Conservation (phyloP, 2,329 filamentous ascomycete genomes). For the Tolypocladium endophyticum region DNA sequence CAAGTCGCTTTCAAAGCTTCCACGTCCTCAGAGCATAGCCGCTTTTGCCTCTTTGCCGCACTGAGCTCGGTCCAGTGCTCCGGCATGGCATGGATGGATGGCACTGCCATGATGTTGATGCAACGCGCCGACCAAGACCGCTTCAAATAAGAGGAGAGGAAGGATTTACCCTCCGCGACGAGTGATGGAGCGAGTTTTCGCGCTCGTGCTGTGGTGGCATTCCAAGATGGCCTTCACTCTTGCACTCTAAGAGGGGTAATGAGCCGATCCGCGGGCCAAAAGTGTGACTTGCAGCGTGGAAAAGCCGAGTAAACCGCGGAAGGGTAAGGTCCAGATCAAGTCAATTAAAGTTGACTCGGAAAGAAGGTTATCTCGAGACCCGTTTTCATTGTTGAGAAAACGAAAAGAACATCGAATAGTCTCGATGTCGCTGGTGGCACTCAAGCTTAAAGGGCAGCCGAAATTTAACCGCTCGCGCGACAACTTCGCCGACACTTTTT, state of each 20-base stretch:
- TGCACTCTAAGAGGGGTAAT: not conserved
- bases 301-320: not conserved
- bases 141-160: not conserved
- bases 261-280: not conserved
- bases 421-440: not conserved
- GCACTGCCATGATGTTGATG: slow-evolving; percentile 10
- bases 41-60: slow-evolving; percentile 18
- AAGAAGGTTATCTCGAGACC: not conserved
- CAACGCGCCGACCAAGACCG: not conserved
- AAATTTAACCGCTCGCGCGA: not conserved
- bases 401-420: not conserved
- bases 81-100: slow-evolving; percentile 17
- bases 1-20: slow-evolving; percentile 32
- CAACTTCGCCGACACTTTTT: not conserved
- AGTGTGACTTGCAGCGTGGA: not conserved
- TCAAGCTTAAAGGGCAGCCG: not conserved
- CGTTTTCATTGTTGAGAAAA: not conserved
- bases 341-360: not conserved
- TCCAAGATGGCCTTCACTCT: not conserved
- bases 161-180: no score
- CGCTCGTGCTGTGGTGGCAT: not conserved
- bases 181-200: not conserved
- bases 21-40: slow-evolving; percentile 29
- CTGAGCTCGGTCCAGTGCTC: slow-evolving; percentile 29
- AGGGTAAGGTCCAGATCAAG: no score